Evolutionary conservation across 176 grass and related monocot species (phyloP), one percentile per base, ranked within the genome.

Genomic region (Aegilops tauschii): DNA sequence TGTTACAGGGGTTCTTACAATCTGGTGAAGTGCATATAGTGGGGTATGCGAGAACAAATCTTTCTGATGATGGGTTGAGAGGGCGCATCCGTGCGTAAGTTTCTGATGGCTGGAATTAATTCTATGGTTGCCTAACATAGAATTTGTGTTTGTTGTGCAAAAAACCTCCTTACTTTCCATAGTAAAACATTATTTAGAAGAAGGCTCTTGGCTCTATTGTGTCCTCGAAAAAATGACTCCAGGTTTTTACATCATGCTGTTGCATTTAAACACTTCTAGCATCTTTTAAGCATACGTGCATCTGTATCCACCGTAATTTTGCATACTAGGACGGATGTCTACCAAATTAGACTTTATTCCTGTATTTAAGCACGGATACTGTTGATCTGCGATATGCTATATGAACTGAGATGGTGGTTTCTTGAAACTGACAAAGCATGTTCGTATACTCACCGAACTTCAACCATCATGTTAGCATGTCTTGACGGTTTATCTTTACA

Each of bases 31-130:
- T 98, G 58, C 92, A 90, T 86, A 98, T 98, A 87, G 92, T 98
- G 90, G 94, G 97, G 40, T 98, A 98, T 80, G 97, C 97, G 32
- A 86, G 97, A 84, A 88, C 97, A 82, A 88, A 98, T 84, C 82
- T 98, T 88, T 96, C 94, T 78, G 92, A 98, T 87, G 90, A 98
- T 78, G 94, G 90, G 7, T 84, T 98, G 84, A 98, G 94, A 89
- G 85, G 86, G 31, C 90, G 94, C 28, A 96, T 98, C 82, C 81
- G 86, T 76, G 92, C 86, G 94, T 98, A 94, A 84, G 65, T 90
- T 82, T 84, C 45, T 83, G 29, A 85, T 89, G 66, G 28, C 44
- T 87, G n/a, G 34, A 58, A 30, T 35, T 64, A 80, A 59, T 45
- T 81, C 21, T 68, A 72, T 77, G 11, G 56, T 72, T 65, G 62